Percentiles rank a stretch among this genome's conserved stretches.
Evolutionary conservation across 75 land plant species (phyloP).

Genomic region (Cupressus sempervirens): DNA sequence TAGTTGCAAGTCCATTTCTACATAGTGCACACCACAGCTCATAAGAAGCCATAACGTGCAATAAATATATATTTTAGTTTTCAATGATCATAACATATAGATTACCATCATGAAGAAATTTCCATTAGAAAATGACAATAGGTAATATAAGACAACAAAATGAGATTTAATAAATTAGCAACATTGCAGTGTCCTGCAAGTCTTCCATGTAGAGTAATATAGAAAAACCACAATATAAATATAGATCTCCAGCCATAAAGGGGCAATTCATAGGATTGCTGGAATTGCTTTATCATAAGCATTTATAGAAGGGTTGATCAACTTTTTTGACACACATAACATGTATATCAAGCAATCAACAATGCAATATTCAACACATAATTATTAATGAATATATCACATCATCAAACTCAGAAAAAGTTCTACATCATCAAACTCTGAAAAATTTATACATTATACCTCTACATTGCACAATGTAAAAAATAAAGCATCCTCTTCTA

Average conservation of each 20-base stretch:
- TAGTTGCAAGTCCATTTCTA: not conserved
- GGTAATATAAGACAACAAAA: not conserved
- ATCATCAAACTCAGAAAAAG: not conserved
- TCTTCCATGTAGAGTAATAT: too few species aligned
- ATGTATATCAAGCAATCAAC: not conserved
- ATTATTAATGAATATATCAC: not conserved
- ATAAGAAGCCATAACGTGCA: not conserved
- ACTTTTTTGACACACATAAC: not conserved
- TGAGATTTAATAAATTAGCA: not conserved
- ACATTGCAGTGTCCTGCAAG: not conserved
- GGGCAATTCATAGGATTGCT: not conserved
- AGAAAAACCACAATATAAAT: not conserved
- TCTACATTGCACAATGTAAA: conserved; percentile 96
- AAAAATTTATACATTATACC: conserved; percentile 42
- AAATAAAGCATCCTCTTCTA: conserved; percentile 66
- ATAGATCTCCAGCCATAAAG: not conserved
- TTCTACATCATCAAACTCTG: not conserved
- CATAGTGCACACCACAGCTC: not conserved
- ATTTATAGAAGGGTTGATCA: not conserved
- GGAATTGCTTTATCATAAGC: not conserved
- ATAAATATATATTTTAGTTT: not conserved
- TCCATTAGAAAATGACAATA: not conserved
- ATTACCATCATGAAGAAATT: not conserved
- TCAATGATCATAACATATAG: not conserved
- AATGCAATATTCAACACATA: not conserved